Base-by-base conservation (phyloP, 352 stramenopile genomes). In the Pythium myriotylum region DNA sequence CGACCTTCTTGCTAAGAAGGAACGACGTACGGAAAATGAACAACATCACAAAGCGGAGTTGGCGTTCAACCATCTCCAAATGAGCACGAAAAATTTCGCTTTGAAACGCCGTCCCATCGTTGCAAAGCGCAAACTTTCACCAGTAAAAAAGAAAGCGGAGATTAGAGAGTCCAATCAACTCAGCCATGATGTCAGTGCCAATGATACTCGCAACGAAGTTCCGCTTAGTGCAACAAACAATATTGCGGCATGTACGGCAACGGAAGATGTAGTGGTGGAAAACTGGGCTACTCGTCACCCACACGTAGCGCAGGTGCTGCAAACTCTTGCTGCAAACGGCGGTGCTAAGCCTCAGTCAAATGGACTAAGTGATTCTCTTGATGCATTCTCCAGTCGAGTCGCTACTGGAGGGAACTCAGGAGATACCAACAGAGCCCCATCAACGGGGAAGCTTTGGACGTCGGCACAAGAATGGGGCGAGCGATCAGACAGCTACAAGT, bases 401-500 rank as follows among this genome's bases (percentile, higher is more conserved):
- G 32, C 12, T 51, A 42, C 33, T 9, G 35, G 1, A 43, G 47
- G 26, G n/a, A 32, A 39, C 37, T 43, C 37, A 43, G 37, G 37
- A 20, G 29, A 35, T 5, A 35, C 5, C 10, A 35, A 35, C 10
- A 35, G 29, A 35, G 29, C 29, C 5, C 5, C 10, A 5, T 35
- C 29, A 35, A 10, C 5, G 29, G 5, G 5, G 29, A 35, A 35
- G 29, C 29, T 43, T 14, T 16, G 4, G n/a, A 43, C 13, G n/a
- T 35, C 47, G 16, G 54, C 19, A 16, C 73, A 87, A 12, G 74
- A 83, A 45, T 89, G 80, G 80, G 33, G 19, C 2, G 72, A 85
- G 40, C 70, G 80, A 17, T 79, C 70, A 3, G 56, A 46, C 3
- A 84, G 70, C 54, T 88, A 89, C 43, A 68, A 77, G 37, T 69